phyloP scores from a whole-genome alignment of 2,329 filamentous ascomycete species.

The Trichoderma cornu-damae region DNA sequence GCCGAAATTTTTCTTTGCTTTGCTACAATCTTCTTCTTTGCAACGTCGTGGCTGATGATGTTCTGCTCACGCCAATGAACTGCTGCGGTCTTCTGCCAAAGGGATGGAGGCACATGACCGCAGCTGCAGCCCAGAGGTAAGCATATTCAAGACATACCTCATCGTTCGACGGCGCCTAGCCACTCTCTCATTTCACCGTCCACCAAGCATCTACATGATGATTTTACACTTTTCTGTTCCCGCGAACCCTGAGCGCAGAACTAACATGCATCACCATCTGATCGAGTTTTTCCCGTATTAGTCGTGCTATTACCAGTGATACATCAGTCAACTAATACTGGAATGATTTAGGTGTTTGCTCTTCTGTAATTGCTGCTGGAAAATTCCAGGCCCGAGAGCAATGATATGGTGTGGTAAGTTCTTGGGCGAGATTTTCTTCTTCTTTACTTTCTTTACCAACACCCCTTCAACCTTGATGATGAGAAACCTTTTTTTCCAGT shows the following conservation, averaged over 20 bases:
- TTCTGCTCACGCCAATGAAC: background rate
- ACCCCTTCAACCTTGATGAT: constrained; percentile 46
- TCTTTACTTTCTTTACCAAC: background rate
- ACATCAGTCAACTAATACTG: constrained; percentile 1
- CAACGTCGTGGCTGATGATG: background rate
- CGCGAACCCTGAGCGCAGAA: constrained; percentile 57
- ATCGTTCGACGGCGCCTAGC: constrained; percentile 1
- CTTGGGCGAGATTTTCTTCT: background rate
- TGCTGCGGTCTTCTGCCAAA: background rate
- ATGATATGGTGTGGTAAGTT: constrained; percentile 6
- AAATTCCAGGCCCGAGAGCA: background rate
- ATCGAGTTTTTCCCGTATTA: constrained; percentile 30
- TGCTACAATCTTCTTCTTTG: background rate
- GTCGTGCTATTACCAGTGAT: background rate
- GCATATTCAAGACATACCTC: background rate
- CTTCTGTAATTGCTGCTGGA: background rate
- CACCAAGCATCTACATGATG: constrained; percentile 41
- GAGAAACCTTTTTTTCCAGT: constrained; percentile 61
- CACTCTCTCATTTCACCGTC: background rate
- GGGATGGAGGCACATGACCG: background rate
- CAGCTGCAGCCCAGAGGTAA: constrained; percentile 6
- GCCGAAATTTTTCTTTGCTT: constrained; percentile 9
- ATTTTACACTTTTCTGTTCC: constrained; percentile 53
- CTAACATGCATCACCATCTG: constrained; percentile 78
- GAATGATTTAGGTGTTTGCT: background rate